Evolutionary conservation across 768 basidiomycete genomes (phyloP).

Genomic region (Termitomyces sp.): DNA sequence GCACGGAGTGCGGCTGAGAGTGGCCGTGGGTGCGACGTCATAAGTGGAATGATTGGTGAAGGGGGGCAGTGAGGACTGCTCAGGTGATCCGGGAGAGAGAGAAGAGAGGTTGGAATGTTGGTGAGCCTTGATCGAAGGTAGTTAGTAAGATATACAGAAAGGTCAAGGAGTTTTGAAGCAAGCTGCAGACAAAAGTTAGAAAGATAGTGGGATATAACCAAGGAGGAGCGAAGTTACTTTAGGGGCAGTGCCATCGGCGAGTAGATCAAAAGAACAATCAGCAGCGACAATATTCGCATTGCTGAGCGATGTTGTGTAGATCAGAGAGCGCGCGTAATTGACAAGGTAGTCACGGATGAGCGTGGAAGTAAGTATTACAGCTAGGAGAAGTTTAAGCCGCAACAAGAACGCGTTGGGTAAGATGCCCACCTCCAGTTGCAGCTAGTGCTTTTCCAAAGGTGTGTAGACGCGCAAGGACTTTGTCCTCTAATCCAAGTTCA

Average conservation of each 20-base stretch:
- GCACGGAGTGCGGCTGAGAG: conserved; percentile 62
- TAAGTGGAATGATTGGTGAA: conserved; percentile 82
- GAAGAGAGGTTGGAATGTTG: conserved; percentile 28
- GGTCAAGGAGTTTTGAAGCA: conserved; percentile 33
- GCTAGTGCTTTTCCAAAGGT: conserved; percentile 94
- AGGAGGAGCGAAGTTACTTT: conserved; percentile 30
- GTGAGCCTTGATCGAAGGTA: conserved; percentile 25
- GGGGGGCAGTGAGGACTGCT: conserved; percentile 21
- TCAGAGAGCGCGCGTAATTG: conserved; percentile 88
- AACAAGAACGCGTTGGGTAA: neutral
- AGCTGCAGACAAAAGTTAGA: conserved; percentile 18
- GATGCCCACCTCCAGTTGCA: conserved; percentile 71
- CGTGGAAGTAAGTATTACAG: conserved; percentile 69
- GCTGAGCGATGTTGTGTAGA: conserved; percentile 87
- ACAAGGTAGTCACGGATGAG: conserved; percentile 79
- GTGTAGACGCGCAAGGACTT: conserved; percentile 74
- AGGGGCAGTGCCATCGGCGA: conserved; percentile 58
- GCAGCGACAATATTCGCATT: conserved; percentile 72
- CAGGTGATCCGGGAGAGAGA: conserved; percentile 33
- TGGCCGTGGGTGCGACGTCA: conserved; percentile 71
- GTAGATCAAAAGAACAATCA: conserved; percentile 74
- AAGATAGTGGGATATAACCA: neutral
- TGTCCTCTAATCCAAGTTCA: conserved; percentile 60
- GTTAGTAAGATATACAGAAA: conserved; percentile 37
- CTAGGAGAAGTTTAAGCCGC: conserved; percentile 25